Base-by-base conservation (phyloP, 179 eudicot species). In the Beta macrorhiza region DNA sequence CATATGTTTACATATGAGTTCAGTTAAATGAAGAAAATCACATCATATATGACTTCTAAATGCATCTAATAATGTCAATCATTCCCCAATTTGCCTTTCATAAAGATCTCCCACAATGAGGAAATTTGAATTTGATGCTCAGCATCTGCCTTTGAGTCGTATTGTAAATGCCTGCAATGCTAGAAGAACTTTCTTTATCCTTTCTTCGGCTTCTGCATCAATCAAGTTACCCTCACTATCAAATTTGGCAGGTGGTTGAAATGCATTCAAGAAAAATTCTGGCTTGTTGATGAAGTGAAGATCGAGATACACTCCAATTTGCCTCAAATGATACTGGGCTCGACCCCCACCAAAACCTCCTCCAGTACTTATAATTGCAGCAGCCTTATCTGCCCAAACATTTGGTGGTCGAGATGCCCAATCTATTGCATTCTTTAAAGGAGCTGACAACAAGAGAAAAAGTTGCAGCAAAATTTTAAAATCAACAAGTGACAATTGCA, bases 361-460 rank as follows among this genome's bases (percentile, higher is more conserved):
- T 44, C 94, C 98, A 0, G 93, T 83, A 76, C 98, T 95, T 37
- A 93, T 63, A 5, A 92, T 89, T 61, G 99, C 99, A 78, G 93
- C 95, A 11, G 95, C 79, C 86, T 93, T 95, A 77, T 88, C 90
- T 44, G 92, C 97, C 93, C 95, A 95, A 47, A 85, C 89, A 82
- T 93, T 95, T 77, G 97, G 95, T 0, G 94, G 82, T 85, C 95
- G 87, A 20, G 99, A 95, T 68, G 89, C 97, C 98, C 97, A 95
- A 76, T 93, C 97, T 22, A 95, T 77, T 7, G 95, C 97, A 78
- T 95, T 95, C 85, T 95, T 95, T 86, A 95, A 70, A 59, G 95
- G 97, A 76, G 89, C 98, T 93, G 80, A 65, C 65, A 74, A 58
- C 25, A 45, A 80, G 42, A 45, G 68, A 62, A 12, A 83, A 68